Base-by-base conservation (phyloP, 164 flowering plant genomes). In the Berberis thunbergii region DNA sequence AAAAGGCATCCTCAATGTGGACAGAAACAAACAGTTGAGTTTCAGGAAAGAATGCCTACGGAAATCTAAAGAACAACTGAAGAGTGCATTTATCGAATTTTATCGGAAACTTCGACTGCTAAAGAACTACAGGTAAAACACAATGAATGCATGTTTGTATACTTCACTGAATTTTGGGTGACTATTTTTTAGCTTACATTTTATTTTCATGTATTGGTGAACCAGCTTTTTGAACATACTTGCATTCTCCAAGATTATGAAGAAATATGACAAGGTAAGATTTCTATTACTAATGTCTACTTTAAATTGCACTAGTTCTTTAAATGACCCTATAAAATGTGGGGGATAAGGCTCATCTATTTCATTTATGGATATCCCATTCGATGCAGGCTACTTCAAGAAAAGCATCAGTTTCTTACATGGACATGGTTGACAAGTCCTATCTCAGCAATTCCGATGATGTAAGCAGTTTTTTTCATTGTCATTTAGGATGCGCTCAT, bases 201-300 rank as follows among this genome's bases (percentile, higher is more conserved):
- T 54, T 43, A n/a, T 64, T 54, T 12, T 41, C 49, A 55, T 63
- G 2, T 41, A 2, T 1, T 63, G 2, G 58, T 68, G 57, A 56
- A 26, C 8, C 81, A 87, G 91, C 76, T 90, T 86, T 74, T 62
- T 86, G 74, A 89, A 90, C 65, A 71, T 75, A 43, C 64, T 82
- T 76, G 96, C 91, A 0, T 80, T 87, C 70, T 89, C 89, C 45
- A 89, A 89, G 79, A 86, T 89, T 72, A 75, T 84, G 89, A 87
- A 89, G 84, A 87, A 89, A 65, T 87, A 89, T 73, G 94, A 89
- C 71, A 89, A 87, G 93, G 96, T 89, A 3, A 50, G 49, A 41
- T 13, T 13, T 13, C 8, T 56, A 13, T 56, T 6, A 56, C 43
- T 38, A 52, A 12, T 3, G 2, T 7, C 13, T 4, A 10, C n/a